A percentile compares a stretch with the other conserved stretches of the same genome.
phyloP scores from a whole-genome alignment of 2,329 filamentous ascomycete species.

The Ophiostoma fasciatum region DNA sequence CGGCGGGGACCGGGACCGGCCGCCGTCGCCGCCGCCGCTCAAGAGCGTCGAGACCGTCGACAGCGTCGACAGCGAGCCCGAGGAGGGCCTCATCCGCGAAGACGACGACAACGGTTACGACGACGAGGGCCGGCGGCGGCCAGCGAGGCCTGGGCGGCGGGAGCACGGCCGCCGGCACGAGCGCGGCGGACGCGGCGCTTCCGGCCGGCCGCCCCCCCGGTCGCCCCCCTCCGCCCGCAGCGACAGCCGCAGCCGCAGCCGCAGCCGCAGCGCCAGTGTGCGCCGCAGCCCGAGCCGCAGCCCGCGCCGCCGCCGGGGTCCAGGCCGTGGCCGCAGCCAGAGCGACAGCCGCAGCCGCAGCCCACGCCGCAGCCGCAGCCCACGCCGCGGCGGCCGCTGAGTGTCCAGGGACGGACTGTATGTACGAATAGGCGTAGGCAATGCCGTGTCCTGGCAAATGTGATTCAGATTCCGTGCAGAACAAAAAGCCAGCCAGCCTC shows the following conservation, averaged over 20 bases:
- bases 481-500: too few species aligned
- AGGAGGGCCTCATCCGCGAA: too few species aligned
- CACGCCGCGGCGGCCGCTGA: too few species aligned
- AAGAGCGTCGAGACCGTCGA: neutral
- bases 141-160: too few species aligned
- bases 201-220: neutral
- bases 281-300: conserved; percentile 1
- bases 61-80: neutral
- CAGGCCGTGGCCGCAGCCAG: conserved; percentile 1
- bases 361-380: neutral
- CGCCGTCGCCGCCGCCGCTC: too few species aligned
- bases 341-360: neutral
- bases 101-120: neutral
- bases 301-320: conserved; percentile 1
- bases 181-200: neutral
- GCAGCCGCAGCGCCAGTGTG: neutral
- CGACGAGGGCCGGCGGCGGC: neutral
- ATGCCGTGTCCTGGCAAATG: too few species aligned
- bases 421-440: too few species aligned
- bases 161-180: too few species aligned
- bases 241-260: conserved; percentile 1
- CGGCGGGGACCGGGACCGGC: neutral
- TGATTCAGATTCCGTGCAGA: too few species aligned
- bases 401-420: too few species aligned
- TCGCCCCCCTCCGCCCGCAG: neutral